phyloP scores from a whole-genome alignment of 148 eudicot species.

The Chenopodium berlandieri region DNA sequence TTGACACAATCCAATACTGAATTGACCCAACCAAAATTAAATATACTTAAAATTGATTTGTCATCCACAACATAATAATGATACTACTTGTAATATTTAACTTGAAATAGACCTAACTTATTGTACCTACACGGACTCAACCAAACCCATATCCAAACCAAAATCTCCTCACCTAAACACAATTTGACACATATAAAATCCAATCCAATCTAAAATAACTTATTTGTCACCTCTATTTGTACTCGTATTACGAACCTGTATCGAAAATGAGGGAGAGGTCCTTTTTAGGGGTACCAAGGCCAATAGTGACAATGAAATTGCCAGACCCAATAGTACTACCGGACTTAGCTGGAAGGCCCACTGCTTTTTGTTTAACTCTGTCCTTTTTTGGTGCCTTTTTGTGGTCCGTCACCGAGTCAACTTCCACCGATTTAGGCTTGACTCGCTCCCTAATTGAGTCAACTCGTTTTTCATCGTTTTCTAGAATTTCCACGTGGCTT shows the following conservation, averaged over 20 bases:
- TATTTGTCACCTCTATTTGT: too few relatives aligned
- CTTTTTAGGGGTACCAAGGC: slow-evolving; percentile 62
- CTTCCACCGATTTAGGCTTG: slow-evolving; percentile 18
- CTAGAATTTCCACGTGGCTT: slow-evolving; percentile 37
- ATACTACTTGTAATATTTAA: too few relatives aligned
- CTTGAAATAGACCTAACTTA: too few relatives aligned
- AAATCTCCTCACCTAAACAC: too few relatives aligned
- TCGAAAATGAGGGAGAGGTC: slow-evolving; percentile 66
- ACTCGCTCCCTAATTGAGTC: slow-evolving; percentile 45
- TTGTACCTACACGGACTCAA: too few relatives aligned
- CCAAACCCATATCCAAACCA: too few relatives aligned
- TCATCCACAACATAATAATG: too few relatives aligned
- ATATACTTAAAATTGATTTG: too few relatives aligned
- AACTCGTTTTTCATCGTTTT: slow-evolving; percentile 59
- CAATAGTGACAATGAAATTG: slow-evolving; percentile 56
- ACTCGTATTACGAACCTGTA: slow-evolving; percentile 33
- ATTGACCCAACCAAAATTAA: too few relatives aligned
- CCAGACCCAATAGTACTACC: slow-evolving; percentile 59
- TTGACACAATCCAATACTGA: too few relatives aligned
- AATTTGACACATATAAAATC: too few relatives aligned
- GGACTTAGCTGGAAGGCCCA: slow-evolving; percentile 51
- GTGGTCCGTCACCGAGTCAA: background rate
- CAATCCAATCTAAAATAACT: too few relatives aligned
- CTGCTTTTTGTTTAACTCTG: background rate
- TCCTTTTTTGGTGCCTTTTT: slow-evolving; percentile 2